Conservation (phyloP, 2,329 filamentous ascomycete genomes). For the Aspergillus sp. region DNA sequence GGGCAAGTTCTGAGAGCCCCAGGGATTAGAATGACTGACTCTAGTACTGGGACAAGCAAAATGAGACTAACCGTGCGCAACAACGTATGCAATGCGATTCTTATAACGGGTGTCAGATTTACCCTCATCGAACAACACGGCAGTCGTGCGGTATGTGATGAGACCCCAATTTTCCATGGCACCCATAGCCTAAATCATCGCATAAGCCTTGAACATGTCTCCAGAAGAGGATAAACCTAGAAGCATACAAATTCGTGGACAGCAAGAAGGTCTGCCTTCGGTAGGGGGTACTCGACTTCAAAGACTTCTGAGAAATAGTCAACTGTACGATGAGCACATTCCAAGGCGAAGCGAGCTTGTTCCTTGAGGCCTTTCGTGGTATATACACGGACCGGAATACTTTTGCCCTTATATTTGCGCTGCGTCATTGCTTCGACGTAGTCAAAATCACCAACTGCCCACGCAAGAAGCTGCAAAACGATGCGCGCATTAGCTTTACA, state of each 20-base stretch:
- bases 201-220: constrained; percentile 21
- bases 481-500: not conserved
- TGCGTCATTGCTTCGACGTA: constrained; percentile 89
- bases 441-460: constrained; percentile 95
- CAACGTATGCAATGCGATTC: constrained; percentile 91
- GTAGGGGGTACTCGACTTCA: constrained; percentile 83
- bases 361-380: constrained; percentile 91
- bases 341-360: constrained; percentile 80
- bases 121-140: constrained; percentile 91
- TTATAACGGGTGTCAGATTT: constrained; percentile 85
- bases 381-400: constrained; percentile 88
- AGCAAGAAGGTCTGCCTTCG: constrained; percentile 83
- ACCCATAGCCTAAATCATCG: constrained; percentile 45
- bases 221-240: constrained; percentile 26
- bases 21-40: constrained; percentile 2
- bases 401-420: constrained; percentile 84
- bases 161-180: constrained; percentile 97
- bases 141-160: constrained; percentile 91
- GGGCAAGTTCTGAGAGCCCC: constrained; percentile 62
- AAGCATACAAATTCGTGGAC: constrained; percentile 76
- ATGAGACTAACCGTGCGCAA: constrained; percentile 61
- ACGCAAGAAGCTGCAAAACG: constrained; percentile 66
- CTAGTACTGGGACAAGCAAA: not conserved
- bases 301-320: constrained; percentile 96
- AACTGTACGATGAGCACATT: constrained; percentile 87